A percentile compares a stretch with the other conserved stretches of the same genome.
Conservation (phyloP, 768 basidiomycete species). For the Cubamyces lactineus region DNA sequence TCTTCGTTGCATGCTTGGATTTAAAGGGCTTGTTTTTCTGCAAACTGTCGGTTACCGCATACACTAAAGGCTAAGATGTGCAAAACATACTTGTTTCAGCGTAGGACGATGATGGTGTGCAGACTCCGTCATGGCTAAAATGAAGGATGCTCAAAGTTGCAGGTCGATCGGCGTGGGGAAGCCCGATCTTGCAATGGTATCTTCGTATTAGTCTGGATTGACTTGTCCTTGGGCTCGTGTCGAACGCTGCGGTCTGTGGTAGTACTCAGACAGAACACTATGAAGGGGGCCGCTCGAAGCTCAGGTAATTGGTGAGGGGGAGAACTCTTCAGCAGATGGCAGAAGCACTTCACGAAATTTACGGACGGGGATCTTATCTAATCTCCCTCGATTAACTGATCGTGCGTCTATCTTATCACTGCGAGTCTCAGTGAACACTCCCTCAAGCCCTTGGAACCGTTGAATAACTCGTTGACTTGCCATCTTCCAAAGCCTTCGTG, state of each 20-base stretch:
- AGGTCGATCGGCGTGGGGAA: not conserved
- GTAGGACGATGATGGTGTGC: constrained; percentile 80
- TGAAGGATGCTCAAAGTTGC: not conserved
- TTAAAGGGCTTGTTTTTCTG: constrained; percentile 94
- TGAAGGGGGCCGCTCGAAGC: not conserved
- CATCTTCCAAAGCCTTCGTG: no score
- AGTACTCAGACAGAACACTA: no score
- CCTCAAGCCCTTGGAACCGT: no score
- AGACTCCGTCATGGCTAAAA: constrained; percentile 39
- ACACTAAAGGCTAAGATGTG: no score
- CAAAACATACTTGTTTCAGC: constrained; percentile 71
- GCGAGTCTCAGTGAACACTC: no score
- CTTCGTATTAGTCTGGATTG: no score
- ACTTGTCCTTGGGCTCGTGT: not conserved
- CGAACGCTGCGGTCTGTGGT: not conserved
- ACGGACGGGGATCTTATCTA: constrained; percentile 14
- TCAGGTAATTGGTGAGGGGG: no score
- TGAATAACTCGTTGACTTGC: no score
- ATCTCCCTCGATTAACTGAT: not conserved
- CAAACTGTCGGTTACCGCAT: not conserved
- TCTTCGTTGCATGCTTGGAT: constrained; percentile 87
- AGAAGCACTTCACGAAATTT: constrained; percentile 11
- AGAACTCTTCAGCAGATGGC: not conserved
- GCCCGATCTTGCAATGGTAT: no score
- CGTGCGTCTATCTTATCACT: constrained; percentile 3